A percentile compares a stretch with the other conserved stretches of the same genome.
These are phyloP conservation scores for Thymus mandschuricus DNA, from an alignment of 257 asterid species.

Conservation along the genomic window DNA sequence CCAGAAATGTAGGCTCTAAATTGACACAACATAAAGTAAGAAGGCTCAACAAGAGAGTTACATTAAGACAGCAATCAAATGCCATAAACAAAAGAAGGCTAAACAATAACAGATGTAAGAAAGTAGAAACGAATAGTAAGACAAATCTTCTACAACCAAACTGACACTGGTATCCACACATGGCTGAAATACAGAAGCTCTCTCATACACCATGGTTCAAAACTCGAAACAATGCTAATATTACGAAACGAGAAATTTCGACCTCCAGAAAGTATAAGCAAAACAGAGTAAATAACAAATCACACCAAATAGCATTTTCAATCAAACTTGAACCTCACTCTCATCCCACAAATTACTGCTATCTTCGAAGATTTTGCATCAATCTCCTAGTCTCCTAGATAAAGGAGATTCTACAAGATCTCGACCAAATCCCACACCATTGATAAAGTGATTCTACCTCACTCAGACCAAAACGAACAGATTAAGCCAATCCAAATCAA, in stretches of 20 bases:
- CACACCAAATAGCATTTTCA: conserved; percentile 7
- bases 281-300: not conserved
- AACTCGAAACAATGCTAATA: not conserved
- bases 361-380: no score
- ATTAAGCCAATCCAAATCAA: not conserved
- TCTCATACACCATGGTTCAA: not conserved
- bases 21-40: no score
- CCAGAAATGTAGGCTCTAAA: not conserved
- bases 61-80: not conserved
- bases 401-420: no score
- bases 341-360: not conserved
- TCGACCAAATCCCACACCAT: no score
- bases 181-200: not conserved
- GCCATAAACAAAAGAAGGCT: not conserved
- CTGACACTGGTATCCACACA: not conserved
- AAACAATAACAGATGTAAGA: not conserved
- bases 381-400: no score
- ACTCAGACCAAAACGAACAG: not conserved
- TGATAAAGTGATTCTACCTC: not conserved
- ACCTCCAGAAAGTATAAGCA: conserved; percentile 4
- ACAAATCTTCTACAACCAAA: conserved; percentile 13
- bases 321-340: conserved; percentile 16
- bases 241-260: not conserved
- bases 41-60: not conserved
- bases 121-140: not conserved